phyloP scores from a whole-genome alignment of 192 early-diverging fungal genomes.

The Coemansia sp. region DNA sequence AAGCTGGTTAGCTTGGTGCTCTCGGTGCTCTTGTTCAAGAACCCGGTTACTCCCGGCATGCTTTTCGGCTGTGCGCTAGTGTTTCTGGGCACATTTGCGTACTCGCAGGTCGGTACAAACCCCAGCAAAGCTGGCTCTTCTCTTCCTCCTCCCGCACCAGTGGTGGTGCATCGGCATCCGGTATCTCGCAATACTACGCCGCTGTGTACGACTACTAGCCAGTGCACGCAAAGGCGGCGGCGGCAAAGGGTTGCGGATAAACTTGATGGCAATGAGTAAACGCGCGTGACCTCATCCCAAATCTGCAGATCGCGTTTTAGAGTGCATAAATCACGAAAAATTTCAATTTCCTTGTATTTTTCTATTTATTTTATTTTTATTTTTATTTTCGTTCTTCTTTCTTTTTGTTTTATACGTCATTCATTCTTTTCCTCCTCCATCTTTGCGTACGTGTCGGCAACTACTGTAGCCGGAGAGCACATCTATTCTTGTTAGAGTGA shows the following conservation, averaged over 20 bases:
- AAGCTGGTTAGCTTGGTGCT: constrained; percentile 84
- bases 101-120: constrained; percentile 47
- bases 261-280: no score
- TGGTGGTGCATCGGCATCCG: neutral
- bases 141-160: no score
- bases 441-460: no score
- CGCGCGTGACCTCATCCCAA: no score
- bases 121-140: no score
- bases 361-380: neutral
- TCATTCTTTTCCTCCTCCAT: neutral
- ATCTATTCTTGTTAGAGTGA: no score
- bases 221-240: constrained; percentile 5
- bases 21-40: constrained; percentile 80
- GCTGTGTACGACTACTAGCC: neutral
- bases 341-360: no score
- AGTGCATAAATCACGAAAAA: no score
- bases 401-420: neutral
- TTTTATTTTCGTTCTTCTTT: neutral
- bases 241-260: neutral
- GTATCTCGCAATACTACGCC: neutral
- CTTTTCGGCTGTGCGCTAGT: constrained; percentile 74
- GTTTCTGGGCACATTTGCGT: constrained; percentile 79
- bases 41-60: constrained; percentile 69
- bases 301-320: no score
- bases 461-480: neutral